phyloP scores from a whole-genome alignment of 805 yeast genomes.

The Lipomyces spencermartinsiae region DNA sequence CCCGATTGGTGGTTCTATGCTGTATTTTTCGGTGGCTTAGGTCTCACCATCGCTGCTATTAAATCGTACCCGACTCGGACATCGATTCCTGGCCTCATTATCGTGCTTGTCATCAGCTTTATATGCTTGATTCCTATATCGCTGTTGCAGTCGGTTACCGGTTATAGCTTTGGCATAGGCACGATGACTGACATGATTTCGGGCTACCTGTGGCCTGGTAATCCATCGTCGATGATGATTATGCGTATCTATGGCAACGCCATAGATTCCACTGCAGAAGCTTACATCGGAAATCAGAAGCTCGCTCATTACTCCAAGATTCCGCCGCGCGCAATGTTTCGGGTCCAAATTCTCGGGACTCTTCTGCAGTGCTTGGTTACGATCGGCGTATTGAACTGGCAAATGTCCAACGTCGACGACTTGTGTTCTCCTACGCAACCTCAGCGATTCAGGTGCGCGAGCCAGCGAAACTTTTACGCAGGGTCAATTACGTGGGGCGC shows the following conservation, averaged over 20 bases:
- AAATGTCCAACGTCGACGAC: conserved; percentile 48
- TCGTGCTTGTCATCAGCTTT: no score
- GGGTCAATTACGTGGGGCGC: conserved; percentile 70
- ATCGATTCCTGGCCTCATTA: no score
- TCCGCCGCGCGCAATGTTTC: conserved; percentile 65
- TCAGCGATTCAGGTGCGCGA: conserved; percentile 57
- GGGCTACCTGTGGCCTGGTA: conserved; percentile 68
- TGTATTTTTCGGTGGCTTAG: no score
- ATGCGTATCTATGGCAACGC: conserved; percentile 64
- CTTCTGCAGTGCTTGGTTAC: conserved; percentile 55
- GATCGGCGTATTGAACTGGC: conserved; percentile 52
- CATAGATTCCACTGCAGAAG: conserved; percentile 60
- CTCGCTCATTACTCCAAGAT: conserved; percentile 69
- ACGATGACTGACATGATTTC: conserved; percentile 67
- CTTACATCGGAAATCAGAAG: conserved; percentile 62
- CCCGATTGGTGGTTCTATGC: no score
- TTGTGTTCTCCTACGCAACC: conserved; percentile 53
- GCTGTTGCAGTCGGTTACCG: conserved; percentile 66
- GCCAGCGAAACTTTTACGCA: conserved; percentile 55
- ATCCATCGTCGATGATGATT: conserved; percentile 67
- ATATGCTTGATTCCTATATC: conserved; percentile 61
- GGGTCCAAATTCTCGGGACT: conserved; percentile 56
- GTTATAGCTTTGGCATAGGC: conserved; percentile 63
- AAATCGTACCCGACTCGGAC: no score
- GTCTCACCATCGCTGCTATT: no score